Conservation (phyloP, 164 flowering plant genomes). For the Annona squamosa region DNA sequence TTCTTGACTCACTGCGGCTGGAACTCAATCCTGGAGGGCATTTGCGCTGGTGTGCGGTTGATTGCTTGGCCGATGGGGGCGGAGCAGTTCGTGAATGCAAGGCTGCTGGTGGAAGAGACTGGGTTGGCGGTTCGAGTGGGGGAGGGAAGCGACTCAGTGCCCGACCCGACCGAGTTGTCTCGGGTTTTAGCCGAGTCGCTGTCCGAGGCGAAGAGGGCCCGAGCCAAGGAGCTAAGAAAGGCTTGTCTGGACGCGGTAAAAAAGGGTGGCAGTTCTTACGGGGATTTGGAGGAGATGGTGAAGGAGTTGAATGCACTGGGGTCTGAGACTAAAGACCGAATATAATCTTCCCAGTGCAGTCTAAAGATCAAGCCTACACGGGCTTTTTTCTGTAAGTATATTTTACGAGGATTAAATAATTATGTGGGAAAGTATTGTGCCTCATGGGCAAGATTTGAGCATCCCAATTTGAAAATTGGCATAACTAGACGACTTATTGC, state of each 20-base stretch:
- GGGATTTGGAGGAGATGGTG: slow-evolving; percentile 8
- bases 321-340: neutral
- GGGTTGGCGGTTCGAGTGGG: slow-evolving; percentile 27
- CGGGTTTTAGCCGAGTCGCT: slow-evolving; percentile 6
- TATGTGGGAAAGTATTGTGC: no score
- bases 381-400: no score
- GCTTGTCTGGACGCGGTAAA: slow-evolving; percentile 1
- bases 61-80: slow-evolving; percentile 29
- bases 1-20: slow-evolving; percentile 35
- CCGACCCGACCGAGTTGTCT: slow-evolving; percentile 9
- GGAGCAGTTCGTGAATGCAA: slow-evolving; percentile 21
- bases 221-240: slow-evolving; percentile 6
- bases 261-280: slow-evolving; percentile 14
- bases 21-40: slow-evolving; percentile 29
- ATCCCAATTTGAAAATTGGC: no score
- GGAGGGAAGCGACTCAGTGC: slow-evolving; percentile 16
- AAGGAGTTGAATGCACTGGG: neutral
- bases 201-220: neutral
- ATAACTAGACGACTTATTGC: no score
- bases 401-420: no score
- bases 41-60: slow-evolving; percentile 21
- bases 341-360: no score
- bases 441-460: no score
- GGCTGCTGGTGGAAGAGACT: slow-evolving; percentile 28
- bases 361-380: no score